phyloP scores from a whole-genome alignment of 371 early-diverging fungal genomes.

The Conidiobolus incongruus region DNA sequence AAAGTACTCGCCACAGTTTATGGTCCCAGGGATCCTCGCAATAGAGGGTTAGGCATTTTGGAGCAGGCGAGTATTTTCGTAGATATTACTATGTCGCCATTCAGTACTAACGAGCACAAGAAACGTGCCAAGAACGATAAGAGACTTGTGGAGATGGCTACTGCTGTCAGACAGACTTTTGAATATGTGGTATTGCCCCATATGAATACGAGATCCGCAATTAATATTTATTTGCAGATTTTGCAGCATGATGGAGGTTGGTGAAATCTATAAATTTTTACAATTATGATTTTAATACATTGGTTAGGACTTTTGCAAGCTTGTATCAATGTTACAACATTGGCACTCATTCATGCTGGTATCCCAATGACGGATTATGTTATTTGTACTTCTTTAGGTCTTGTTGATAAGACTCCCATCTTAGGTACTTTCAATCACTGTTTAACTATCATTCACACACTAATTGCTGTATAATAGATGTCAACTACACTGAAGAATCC shows the following conservation, averaged over 20 bases:
- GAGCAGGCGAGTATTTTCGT: slow-evolving; percentile 72
- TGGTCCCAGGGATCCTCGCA: slow-evolving; percentile 75
- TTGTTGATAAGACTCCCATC: slow-evolving; percentile 54
- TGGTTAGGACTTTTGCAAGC: slow-evolving; percentile 38
- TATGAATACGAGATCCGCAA: slow-evolving; percentile 67
- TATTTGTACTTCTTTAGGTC: slow-evolving; percentile 84
- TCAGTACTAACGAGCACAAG: slow-evolving; percentile 73
- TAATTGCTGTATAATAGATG: slow-evolving; percentile 27
- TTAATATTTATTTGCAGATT: slow-evolving; percentile 76
- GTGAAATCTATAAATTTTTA: slow-evolving; percentile 4
- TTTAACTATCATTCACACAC: not conserved
- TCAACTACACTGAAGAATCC: slow-evolving; percentile 69
- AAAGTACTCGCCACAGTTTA: slow-evolving; percentile 77
- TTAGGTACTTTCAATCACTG: slow-evolving; percentile 20
- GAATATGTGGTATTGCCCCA: slow-evolving; percentile 61
- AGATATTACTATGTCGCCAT: slow-evolving; percentile 76
- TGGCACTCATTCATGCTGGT: slow-evolving; percentile 94
- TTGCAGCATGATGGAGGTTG: slow-evolving; percentile 86
- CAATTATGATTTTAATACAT: not conserved
- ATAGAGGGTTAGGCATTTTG: slow-evolving; percentile 26
- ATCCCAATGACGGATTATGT: slow-evolving; percentile 92
- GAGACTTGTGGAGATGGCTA: slow-evolving; percentile 63
- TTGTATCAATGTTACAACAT: slow-evolving; percentile 79
- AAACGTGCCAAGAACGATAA: slow-evolving; percentile 63
- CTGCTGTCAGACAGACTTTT: slow-evolving; percentile 71